Evolutionary conservation across 2,329 filamentous ascomycete species (phyloP), one percentile per base, ranked within the genome.

Genomic region (Phyllosticta citrichinensis): DNA sequence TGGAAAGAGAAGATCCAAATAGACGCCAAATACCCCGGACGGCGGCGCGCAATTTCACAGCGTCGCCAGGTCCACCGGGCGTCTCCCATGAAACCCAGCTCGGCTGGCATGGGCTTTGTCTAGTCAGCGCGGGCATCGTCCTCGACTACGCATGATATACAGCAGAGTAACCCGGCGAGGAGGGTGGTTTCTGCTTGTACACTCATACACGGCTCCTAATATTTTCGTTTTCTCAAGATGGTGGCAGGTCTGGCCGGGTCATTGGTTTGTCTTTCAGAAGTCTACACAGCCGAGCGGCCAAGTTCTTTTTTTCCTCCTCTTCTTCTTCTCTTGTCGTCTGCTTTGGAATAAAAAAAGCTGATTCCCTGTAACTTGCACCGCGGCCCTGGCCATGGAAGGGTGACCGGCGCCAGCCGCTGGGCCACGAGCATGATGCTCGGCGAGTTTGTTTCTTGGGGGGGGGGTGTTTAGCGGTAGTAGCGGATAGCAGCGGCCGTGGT

Each of bases 301-400:
- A 55, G 59, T 57, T 56, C 55, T 24, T 30, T 61, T 57, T 57
- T 19, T 61, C 19, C 58, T 61, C 56, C 53, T 25, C 47, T 14
- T n/a, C 40, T 19, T 47, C 40, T 47, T 47, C 40, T n/a, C 14
- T 47, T 47, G 40, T 47, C 52, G 25, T 61, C 59, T 61, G 59
- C 59, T 61, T 61, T 61, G 54, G 59, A 61, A 61, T 61, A 61
- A 61, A 47, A 61, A 47, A 61, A 61, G 59, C 59, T 57, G 55
- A 52, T 61, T 61, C 59, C 50, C 59, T 61, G 59, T 61, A 61
- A 47, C 59, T 61, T 57, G 47, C 52, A 52, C 59, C 53, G 40
- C 40, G 40, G 40, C 40, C 40, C 40, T n/a, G 40, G 40, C 40
- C 17, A 47, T 47, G 40, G 40, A n/a, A 47, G 40, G 40, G 40